Evolutionary conservation across 2,329 filamentous ascomycete species (phyloP).

Genomic region (Arachnopeziza araneosa): DNA sequence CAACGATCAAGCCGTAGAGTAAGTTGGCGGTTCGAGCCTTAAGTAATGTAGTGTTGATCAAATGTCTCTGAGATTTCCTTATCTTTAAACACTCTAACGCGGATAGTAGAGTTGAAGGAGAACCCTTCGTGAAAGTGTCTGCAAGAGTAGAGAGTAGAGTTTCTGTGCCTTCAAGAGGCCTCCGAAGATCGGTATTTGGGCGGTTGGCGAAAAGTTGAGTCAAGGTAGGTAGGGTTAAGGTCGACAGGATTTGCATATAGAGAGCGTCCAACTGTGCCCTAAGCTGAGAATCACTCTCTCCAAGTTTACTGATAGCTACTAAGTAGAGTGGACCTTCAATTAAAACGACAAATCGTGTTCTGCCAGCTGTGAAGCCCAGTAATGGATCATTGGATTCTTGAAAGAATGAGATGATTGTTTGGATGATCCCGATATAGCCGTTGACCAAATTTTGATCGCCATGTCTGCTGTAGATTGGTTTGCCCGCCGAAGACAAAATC

Average conservation of each 20-base stretch:
- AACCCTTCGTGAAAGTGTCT: slow-evolving; percentile 91
- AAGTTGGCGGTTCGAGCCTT: slow-evolving; percentile 72
- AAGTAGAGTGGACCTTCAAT: slow-evolving; percentile 86
- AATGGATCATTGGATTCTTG: slow-evolving; percentile 73
- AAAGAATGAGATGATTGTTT: slow-evolving; percentile 97
- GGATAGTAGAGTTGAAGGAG: slow-evolving; percentile 79
- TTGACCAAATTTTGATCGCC: slow-evolving; percentile 87
- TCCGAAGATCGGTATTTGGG: slow-evolving; percentile 87
- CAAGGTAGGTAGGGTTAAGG: slow-evolving; percentile 81
- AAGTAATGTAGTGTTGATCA: slow-evolving; percentile 82
- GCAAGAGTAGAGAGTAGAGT: slow-evolving; percentile 84
- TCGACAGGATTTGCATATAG: slow-evolving; percentile 98
- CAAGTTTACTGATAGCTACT: slow-evolving; percentile 84
- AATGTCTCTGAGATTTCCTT: slow-evolving; percentile 76
- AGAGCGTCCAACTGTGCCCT: slow-evolving; percentile 83
- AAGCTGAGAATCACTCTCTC: slow-evolving; percentile 88
- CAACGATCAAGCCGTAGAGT: slow-evolving; percentile 89
- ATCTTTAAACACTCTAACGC: slow-evolving; percentile 91
- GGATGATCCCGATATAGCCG: slow-evolving; percentile 88
- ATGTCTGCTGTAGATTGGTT: slow-evolving; percentile 94
- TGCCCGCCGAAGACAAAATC: slow-evolving; percentile 91
- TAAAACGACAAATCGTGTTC: slow-evolving; percentile 77
- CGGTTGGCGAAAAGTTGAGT: slow-evolving; percentile 82
- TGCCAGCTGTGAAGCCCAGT: slow-evolving; percentile 79
- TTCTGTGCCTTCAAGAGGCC: slow-evolving; percentile 87